A percentile compares a stretch with the other conserved stretches of the same genome.
Conservation (phyloP, 495 filamentous ascomycete species). For the Penicillium coffeae region DNA sequence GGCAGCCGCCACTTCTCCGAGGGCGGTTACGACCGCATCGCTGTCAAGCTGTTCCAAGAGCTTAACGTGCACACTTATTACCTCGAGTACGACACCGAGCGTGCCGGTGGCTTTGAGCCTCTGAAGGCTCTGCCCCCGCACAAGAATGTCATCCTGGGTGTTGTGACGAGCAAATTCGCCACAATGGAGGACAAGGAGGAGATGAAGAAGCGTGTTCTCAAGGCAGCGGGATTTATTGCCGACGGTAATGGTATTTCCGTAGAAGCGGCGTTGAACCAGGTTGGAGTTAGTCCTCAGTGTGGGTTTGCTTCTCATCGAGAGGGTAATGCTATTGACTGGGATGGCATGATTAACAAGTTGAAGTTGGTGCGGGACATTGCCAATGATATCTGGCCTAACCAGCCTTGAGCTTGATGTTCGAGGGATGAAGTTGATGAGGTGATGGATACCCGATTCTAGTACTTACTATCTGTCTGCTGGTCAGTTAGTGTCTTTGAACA, state of each 20-base stretch:
- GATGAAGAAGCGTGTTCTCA: slow-evolving; percentile 63
- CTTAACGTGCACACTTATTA: slow-evolving; percentile 77
- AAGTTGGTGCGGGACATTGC: slow-evolving; percentile 64
- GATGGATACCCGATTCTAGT: slow-evolving; percentile 12
- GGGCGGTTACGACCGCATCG: slow-evolving; percentile 77
- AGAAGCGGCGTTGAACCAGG: slow-evolving; percentile 63
- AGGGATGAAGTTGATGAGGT: slow-evolving; percentile 4
- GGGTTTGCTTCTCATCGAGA: slow-evolving; percentile 71
- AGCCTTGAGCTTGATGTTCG: slow-evolving; percentile 38
- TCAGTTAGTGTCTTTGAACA: neutral
- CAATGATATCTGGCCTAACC: slow-evolving; percentile 67
- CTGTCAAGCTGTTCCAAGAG: slow-evolving; percentile 71
- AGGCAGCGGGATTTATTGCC: slow-evolving; percentile 68
- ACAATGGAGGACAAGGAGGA: slow-evolving; percentile 70
- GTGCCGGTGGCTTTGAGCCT: slow-evolving; percentile 75
- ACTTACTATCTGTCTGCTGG: slow-evolving; percentile 11
- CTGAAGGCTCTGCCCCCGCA: slow-evolving; percentile 65
- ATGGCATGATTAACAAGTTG: slow-evolving; percentile 70
- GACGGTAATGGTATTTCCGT: slow-evolving; percentile 59
- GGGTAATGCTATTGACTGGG: slow-evolving; percentile 60
- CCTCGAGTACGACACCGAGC: slow-evolving; percentile 76
- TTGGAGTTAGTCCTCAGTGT: slow-evolving; percentile 74
- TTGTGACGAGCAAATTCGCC: slow-evolving; percentile 70
- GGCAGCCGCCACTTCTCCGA: slow-evolving; percentile 74
- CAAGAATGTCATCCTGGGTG: slow-evolving; percentile 74